Evolutionary conservation across 352 stramenopile species (phyloP).

Genomic region (Phytophthora tentaculata): DNA sequence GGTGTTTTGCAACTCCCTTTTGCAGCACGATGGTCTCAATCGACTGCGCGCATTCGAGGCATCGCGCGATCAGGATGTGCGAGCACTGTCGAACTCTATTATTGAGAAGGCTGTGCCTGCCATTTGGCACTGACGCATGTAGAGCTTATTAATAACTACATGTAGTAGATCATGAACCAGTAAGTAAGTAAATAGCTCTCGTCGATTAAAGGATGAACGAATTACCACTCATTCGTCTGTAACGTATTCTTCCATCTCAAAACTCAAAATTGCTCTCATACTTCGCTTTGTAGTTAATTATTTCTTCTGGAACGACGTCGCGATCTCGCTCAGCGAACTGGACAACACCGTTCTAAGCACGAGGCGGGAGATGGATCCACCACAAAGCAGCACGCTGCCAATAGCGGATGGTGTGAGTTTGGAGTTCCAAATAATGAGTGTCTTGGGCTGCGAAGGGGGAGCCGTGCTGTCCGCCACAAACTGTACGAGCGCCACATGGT

Average conservation of each 20-base stretch:
- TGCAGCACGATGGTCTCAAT: conserved; percentile 78
- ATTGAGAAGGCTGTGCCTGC: conserved; percentile 84
- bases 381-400: conserved; percentile 61
- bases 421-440: conserved; percentile 64
- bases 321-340: conserved; percentile 34
- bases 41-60: conserved; percentile 64
- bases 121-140: conserved; percentile 71
- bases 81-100: conserved; percentile 67
- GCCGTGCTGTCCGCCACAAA: conserved; percentile 52
- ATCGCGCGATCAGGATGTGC: conserved; percentile 57
- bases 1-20: conserved; percentile 83
- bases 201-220: conserved; percentile 18
- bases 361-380: conserved; percentile 53
- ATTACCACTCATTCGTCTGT: no score
- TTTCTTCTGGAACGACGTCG: conserved; percentile 34
- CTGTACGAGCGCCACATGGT: conserved; percentile 65
- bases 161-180: conserved; percentile 24
- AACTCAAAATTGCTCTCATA: no score
- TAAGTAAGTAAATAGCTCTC: conserved; percentile 29
- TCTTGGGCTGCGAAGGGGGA: conserved; percentile 38
- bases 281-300: not conserved
- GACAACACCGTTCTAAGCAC: conserved; percentile 38
- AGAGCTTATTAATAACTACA: conserved; percentile 9
- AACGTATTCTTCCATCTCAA: not conserved
- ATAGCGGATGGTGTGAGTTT: conserved; percentile 61